Percentiles rank a stretch among this genome's conserved stretches.
Conservation (phyloP, 208 protist genomes). For the Acanthamoeba royreba region DNA sequence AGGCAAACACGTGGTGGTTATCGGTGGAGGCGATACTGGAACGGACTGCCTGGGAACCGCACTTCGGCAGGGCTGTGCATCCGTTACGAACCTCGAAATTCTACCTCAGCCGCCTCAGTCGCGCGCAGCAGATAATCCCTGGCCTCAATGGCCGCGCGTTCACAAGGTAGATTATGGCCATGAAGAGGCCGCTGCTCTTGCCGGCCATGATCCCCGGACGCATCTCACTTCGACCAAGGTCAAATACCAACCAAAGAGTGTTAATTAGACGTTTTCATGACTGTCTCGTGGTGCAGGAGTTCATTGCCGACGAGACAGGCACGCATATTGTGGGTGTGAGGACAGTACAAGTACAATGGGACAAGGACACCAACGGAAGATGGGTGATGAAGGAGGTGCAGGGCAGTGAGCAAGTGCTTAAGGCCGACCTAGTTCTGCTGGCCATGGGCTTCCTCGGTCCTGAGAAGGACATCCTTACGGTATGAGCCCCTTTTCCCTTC, state of each 20-base stretch:
- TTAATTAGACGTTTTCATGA: no score
- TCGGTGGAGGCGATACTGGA: conserved; percentile 86
- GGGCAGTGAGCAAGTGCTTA: conserved; percentile 52
- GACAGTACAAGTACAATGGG: conserved; percentile 75
- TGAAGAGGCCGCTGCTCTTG: conserved; percentile 67
- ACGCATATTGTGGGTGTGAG: conserved; percentile 73
- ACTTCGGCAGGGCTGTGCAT: conserved; percentile 72
- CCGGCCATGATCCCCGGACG: conserved; percentile 71
- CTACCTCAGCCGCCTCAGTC: conserved; percentile 65
- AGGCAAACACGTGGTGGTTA: conserved; percentile 80
- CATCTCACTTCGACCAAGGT: conserved; percentile 76
- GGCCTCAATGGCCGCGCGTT: conserved; percentile 82
- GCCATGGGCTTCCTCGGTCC: conserved; percentile 84
- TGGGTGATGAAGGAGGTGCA: conserved; percentile 51
- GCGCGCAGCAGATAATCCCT: conserved; percentile 77
- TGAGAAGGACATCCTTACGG: conserved; percentile 59
- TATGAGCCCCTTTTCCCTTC: conserved; percentile 24
- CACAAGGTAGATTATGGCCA: conserved; percentile 84
- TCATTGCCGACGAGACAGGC: background rate
- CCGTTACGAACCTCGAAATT: conserved; percentile 80
- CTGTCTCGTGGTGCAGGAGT: no score
- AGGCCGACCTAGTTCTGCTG: conserved; percentile 79
- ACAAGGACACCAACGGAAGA: conserved; percentile 45
- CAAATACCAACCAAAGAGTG: no score
- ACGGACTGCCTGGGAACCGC: conserved; percentile 84